Conservation (phyloP, 768 basidiomycete species). For the Coprinellus micaceus region DNA sequence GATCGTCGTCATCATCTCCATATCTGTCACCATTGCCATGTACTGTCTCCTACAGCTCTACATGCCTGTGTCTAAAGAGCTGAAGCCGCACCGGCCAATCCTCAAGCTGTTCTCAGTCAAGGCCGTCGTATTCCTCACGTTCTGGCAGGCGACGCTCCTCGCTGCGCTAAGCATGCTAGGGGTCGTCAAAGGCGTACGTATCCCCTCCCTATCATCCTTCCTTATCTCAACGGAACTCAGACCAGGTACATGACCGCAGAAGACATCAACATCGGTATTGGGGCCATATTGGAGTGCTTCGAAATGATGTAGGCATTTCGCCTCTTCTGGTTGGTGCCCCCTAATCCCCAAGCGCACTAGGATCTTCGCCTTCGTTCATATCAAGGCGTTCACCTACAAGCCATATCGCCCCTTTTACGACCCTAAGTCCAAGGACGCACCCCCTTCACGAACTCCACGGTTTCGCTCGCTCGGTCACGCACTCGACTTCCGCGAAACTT, state of each 20-base stretch:
- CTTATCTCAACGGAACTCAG: slow-evolving; percentile 25
- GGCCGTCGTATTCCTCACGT: slow-evolving; percentile 72
- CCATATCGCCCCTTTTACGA: slow-evolving; percentile 43
- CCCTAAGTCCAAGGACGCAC: slow-evolving; percentile 25
- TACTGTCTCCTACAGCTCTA: slow-evolving; percentile 75
- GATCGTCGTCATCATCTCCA: slow-evolving; percentile 56
- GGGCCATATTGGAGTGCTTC: slow-evolving; percentile 63
- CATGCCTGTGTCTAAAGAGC: slow-evolving; percentile 46
- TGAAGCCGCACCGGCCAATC: slow-evolving; percentile 59
- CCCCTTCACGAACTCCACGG: slow-evolving; percentile 45
- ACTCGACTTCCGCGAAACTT: slow-evolving; percentile 68
- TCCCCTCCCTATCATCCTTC: not conserved
- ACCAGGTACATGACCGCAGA: slow-evolving; percentile 68
- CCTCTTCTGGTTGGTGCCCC: slow-evolving; percentile 3
- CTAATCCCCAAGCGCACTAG: slow-evolving; percentile 26
- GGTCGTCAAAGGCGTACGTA: slow-evolving; percentile 60
- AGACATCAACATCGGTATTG: slow-evolving; percentile 69
- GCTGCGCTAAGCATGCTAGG: slow-evolving; percentile 53
- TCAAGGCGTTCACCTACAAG: slow-evolving; percentile 69
- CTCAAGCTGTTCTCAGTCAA: slow-evolving; percentile 71
- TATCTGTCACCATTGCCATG: slow-evolving; percentile 76
- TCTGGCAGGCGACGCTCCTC: slow-evolving; percentile 70
- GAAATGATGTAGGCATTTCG: slow-evolving; percentile 63
- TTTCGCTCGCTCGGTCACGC: slow-evolving; percentile 58
- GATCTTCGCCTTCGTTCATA: slow-evolving; percentile 65